phyloP scores from a whole-genome alignment of 768 basidiomycete species.

The Collybia nuda region DNA sequence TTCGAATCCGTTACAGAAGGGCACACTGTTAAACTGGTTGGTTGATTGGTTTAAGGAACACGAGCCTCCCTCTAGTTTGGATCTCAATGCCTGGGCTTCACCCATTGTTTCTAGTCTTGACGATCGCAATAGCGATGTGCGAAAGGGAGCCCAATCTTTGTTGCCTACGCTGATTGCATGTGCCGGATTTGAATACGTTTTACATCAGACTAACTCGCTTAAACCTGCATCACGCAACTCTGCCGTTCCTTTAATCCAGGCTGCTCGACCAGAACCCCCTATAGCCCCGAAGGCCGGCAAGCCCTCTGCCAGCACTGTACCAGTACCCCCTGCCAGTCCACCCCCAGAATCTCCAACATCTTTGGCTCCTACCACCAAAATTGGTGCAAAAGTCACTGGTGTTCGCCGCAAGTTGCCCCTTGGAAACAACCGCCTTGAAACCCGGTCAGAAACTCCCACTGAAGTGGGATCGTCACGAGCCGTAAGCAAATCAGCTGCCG shows the following conservation, averaged over 20 bases:
- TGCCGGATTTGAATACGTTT: slow-evolving; percentile 81
- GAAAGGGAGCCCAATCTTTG: slow-evolving; percentile 85
- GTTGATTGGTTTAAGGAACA: slow-evolving; percentile 76
- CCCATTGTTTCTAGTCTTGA: slow-evolving; percentile 79
- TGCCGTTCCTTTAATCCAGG: slow-evolving; percentile 86
- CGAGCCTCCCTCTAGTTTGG: slow-evolving; percentile 53
- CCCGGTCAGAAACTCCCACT: slow-evolving; percentile 40
- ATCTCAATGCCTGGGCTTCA: slow-evolving; percentile 68
- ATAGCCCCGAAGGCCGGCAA: slow-evolving; percentile 18
- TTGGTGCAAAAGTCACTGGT: slow-evolving; percentile 53
- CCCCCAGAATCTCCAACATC: slow-evolving; percentile 46
- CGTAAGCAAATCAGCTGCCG: slow-evolving; percentile 26
- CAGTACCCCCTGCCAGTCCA: slow-evolving; percentile 32
- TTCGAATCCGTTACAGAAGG: slow-evolving; percentile 84
- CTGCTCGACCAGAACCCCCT: slow-evolving; percentile 55
- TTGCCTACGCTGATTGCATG: slow-evolving; percentile 72
- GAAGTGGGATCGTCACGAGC: slow-evolving; percentile 35
- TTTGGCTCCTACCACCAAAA: slow-evolving; percentile 32
- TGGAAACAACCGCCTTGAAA: slow-evolving; percentile 54
- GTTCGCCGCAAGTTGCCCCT: slow-evolving; percentile 74
- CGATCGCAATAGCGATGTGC: slow-evolving; percentile 87
- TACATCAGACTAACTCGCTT: slow-evolving; percentile 82
- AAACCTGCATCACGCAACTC: slow-evolving; percentile 90
- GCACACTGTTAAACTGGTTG: slow-evolving; percentile 77
- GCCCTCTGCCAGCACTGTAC: slow-evolving; percentile 25